phyloP scores from a whole-genome alignment of 1,139 yeast species.

The Yarrowia galli region DNA sequence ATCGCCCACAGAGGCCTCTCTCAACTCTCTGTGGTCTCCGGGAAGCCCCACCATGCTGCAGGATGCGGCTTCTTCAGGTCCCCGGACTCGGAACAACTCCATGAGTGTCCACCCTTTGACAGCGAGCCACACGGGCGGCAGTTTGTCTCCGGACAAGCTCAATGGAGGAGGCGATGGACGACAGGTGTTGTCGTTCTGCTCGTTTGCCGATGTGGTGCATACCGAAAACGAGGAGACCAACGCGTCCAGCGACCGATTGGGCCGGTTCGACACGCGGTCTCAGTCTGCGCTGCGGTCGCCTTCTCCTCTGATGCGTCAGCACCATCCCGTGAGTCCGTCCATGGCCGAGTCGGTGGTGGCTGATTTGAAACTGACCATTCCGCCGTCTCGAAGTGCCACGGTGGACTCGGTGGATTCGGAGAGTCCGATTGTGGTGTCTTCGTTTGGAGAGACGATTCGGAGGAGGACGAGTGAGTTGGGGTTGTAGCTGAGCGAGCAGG shows the following conservation, averaged over 20 bases:
- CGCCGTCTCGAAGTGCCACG: slow-evolving; percentile 15
- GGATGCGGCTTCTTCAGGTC: slow-evolving; percentile 39
- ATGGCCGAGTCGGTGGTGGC: slow-evolving; percentile 34
- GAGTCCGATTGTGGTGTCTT: slow-evolving; percentile 35
- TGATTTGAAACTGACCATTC: slow-evolving; percentile 11
- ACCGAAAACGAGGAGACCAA: slow-evolving; percentile 36
- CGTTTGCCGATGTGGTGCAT: slow-evolving; percentile 76
- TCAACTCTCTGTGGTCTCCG: slow-evolving; percentile 33
- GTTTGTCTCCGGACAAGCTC: slow-evolving; percentile 24
- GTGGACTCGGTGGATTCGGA: slow-evolving; percentile 10
- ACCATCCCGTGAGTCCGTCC: slow-evolving; percentile 19
- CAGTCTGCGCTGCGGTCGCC: slow-evolving; percentile 30
- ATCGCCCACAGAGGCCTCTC: slow-evolving; percentile 35
- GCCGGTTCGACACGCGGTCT: slow-evolving; percentile 26
- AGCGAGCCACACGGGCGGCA: slow-evolving; percentile 34
- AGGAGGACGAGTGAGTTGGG: slow-evolving; percentile 33
- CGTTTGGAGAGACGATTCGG: slow-evolving; percentile 33
- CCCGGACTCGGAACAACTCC: slow-evolving; percentile 14
- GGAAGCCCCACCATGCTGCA: slow-evolving; percentile 22
- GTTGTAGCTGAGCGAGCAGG: not conserved
- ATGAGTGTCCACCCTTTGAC: slow-evolving; percentile 39
- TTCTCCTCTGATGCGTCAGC: slow-evolving; percentile 28
- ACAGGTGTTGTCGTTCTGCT: slow-evolving; percentile 71
- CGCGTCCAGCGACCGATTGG: slow-evolving; percentile 18
- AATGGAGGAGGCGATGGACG: slow-evolving; percentile 42